Evolutionary conservation across 495 filamentous ascomycete species (phyloP), one percentile per base, ranked within the genome.

Genomic region (Hypoxylon fragiforme): DNA sequence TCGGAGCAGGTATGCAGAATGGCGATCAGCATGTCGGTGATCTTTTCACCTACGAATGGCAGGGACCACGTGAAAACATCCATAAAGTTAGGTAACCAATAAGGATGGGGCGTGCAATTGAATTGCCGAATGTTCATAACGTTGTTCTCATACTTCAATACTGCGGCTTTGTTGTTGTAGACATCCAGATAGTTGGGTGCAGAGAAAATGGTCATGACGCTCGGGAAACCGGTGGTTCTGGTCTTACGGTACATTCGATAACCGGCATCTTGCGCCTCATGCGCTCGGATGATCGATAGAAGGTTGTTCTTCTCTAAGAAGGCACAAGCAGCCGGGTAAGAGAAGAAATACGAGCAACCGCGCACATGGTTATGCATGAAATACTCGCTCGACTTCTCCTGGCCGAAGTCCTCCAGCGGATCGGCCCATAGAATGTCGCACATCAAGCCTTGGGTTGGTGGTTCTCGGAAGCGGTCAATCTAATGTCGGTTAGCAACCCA

Each of bases 51-150:
- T 35, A 98, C 94, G 74, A 98, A 98, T 1, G 94, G 94, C 40
- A 98, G 77, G 22, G 94, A 97, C 94, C 94, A 98, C 32, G 94
- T 98, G 72, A 98, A 97, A 42, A 98, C 94, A 67, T 98, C 94
- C 94, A 98, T 98, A 71, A 98, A 98, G 74, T 98, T 98, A 37
- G 94, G 94, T 28, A 98, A 83, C 94, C 94, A 98, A 74, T 97
- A 98, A 12, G 94, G 94, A 72, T 98, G 94, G 5, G 94, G 94
- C 24, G 94, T 97, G 83, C 94, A 98, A 73, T 98, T 98, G 76
- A 98, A 98, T 69, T 98, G 94, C 21, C 94, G 83, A 66, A 98
- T 98, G 78, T 98, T 98, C 94, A 98, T 98, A 49, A 98, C 94
- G 67, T 98, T 98, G 74, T 98, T 98, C 71, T 98, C 94, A 69